Evolutionary conservation across 768 basidiomycete genomes (phyloP).

Genomic region (Suillus plorans): DNA sequence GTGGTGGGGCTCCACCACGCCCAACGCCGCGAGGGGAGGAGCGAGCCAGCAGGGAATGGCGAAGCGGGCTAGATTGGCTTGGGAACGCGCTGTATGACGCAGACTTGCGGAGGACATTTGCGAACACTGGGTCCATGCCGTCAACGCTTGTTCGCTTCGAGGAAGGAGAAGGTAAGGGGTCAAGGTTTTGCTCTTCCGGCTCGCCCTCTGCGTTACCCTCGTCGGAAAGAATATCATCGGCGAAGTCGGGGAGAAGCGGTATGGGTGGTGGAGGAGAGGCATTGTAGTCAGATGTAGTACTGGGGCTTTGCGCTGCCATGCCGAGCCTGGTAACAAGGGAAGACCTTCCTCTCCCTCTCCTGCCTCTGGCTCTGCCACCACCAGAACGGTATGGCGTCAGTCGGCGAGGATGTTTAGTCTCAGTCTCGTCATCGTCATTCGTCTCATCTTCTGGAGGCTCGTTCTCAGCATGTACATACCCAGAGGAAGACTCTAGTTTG

Average conservation of each 20-base stretch:
- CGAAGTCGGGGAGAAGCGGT: constrained; percentile 32
- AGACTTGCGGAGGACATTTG: constrained; percentile 69
- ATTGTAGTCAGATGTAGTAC: constrained; percentile 46
- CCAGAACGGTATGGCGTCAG: constrained; percentile 56
- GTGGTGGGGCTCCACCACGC: constrained; percentile 49
- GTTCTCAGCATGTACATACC: constrained; percentile 36
- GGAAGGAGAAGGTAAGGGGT: constrained; percentile 39
- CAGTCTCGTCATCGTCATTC: constrained; percentile 47
- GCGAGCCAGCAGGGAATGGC: constrained; percentile 54
- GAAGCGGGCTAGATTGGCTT: constrained; percentile 58
- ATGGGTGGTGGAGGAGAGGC: constrained; percentile 30
- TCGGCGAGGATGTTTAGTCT: constrained; percentile 37
- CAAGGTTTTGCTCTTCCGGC: constrained; percentile 30
- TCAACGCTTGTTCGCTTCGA: constrained; percentile 75
- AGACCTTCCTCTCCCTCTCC: constrained; percentile 51
- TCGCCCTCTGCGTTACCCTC: constrained; percentile 19
- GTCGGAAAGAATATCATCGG: constrained; percentile 24
- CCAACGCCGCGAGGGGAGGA: constrained; percentile 27
- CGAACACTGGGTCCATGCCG: constrained; percentile 86
- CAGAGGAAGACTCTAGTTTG: constrained; percentile 46
- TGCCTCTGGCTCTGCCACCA: constrained; percentile 43
- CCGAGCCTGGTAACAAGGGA: constrained; percentile 64
- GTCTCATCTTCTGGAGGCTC: constrained; percentile 39
- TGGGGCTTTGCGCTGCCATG: constrained; percentile 52
- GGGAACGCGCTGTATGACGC: constrained; percentile 40